Conservation (phyloP, 306 rosid genomes). For the Sicyos baderoa region DNA sequence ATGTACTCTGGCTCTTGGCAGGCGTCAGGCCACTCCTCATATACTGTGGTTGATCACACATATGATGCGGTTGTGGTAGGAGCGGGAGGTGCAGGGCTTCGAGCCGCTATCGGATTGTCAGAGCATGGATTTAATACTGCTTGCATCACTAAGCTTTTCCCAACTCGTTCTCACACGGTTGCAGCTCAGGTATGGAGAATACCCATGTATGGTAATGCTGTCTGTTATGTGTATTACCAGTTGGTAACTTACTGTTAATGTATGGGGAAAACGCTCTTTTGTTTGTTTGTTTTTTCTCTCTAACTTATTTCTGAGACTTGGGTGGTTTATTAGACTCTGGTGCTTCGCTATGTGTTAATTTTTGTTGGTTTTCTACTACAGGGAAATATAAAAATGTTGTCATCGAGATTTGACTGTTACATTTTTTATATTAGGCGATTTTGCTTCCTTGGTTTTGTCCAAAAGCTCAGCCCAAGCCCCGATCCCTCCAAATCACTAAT, state of each 20-base stretch:
- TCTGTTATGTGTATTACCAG: not conserved
- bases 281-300: too few relatives aligned
- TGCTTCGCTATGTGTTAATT: not conserved
- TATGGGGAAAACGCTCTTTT: not conserved
- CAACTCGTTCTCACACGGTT: conserved; percentile 97
- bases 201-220: not conserved
- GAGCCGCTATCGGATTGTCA: conserved; percentile 92
- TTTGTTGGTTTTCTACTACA: not conserved
- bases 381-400: not conserved
- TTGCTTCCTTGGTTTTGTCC: not conserved
- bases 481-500: not conserved
- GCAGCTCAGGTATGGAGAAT: conserved; percentile 74
- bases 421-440: not conserved
- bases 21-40: conserved; percentile 51
- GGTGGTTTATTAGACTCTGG: not conserved
- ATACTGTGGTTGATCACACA: conserved; percentile 80
- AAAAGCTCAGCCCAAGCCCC: not conserved
- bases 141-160: conserved; percentile 90
- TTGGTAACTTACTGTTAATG: not conserved
- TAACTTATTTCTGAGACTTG: not conserved
- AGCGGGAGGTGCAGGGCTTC: conserved; percentile 93
- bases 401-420: not conserved
- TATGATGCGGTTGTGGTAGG: conserved; percentile 92
- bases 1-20: conserved; percentile 28
- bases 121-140: conserved; percentile 98